A percentile compares a stretch with the other conserved stretches of the same genome.
These are phyloP conservation scores for apple (Malus domestica) DNA, from an alignment of 306 rosid genomes.

Conservation along the genomic window DNA sequence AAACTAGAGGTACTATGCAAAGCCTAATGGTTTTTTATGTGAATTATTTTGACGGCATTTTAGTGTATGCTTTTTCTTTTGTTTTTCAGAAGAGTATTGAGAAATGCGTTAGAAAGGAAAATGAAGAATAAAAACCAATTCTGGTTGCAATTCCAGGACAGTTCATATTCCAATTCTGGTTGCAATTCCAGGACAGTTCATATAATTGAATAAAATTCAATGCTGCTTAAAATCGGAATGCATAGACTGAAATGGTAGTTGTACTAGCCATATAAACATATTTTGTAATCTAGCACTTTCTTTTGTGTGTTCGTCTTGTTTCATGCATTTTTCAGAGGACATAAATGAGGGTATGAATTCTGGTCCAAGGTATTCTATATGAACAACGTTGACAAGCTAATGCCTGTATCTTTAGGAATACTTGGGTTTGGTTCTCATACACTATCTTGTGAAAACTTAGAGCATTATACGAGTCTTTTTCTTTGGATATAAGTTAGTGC, in stretches of 20 bases:
- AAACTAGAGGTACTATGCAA: constrained; percentile 70
- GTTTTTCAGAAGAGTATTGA: neutral
- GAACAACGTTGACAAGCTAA: neutral
- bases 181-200: neutral
- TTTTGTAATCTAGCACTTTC: neutral
- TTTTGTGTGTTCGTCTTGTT: neutral
- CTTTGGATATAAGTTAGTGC: neutral
- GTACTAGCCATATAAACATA: neutral
- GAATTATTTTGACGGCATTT: neutral
- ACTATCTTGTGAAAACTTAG: neutral
- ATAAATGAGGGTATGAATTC: neutral
- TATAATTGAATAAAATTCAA: neutral
- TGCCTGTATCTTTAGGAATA: neutral
- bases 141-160: neutral
- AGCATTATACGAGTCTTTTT: neutral
- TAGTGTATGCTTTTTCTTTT: neutral
- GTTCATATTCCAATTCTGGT: neutral
- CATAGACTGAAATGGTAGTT: neutral
- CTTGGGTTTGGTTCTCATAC: neutral
- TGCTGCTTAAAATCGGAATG: neutral
- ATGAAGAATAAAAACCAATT: neutral
- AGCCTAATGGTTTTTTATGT: constrained; percentile 1
- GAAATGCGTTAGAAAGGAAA: neutral
- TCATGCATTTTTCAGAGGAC: too few species aligned
- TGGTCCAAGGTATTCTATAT: neutral